Evolutionary conservation across 192 early-diverging fungal genomes (phyloP).

Genomic region (Coemansia brasiliensis): DNA sequence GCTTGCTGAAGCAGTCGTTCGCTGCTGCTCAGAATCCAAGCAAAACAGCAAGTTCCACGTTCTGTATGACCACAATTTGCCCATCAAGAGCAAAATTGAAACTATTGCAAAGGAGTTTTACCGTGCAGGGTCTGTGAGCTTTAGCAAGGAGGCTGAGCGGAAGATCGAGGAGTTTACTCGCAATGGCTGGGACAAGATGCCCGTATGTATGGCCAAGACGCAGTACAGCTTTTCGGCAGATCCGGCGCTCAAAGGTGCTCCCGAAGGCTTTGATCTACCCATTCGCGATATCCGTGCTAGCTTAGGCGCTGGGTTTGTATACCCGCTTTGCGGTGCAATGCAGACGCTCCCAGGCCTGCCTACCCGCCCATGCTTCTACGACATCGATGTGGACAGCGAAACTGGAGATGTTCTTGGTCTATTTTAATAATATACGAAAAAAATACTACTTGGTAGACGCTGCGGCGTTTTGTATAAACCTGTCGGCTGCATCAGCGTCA

Average conservation of each 20-base stretch:
- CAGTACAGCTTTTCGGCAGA: slow-evolving; percentile 92
- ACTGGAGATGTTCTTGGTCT: slow-evolving; percentile 83
- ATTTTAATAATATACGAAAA: slow-evolving; percentile 68
- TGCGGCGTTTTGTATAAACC: slow-evolving; percentile 53
- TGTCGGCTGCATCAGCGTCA: slow-evolving; percentile 54
- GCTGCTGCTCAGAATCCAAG: slow-evolving; percentile 11
- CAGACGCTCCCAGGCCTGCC: slow-evolving; percentile 97
- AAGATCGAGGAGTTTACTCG: slow-evolving; percentile 88
- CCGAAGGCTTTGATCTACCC: slow-evolving; percentile 88
- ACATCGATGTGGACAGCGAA: slow-evolving; percentile 89
- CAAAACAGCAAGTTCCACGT: slow-evolving; percentile 66
- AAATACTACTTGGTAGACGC: slow-evolving; percentile 14
- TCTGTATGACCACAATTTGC: slow-evolving; percentile 78
- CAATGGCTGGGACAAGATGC: slow-evolving; percentile 85
- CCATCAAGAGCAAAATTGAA: slow-evolving; percentile 91
- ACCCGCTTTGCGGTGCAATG: slow-evolving; percentile 94
- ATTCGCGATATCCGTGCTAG: slow-evolving; percentile 94
- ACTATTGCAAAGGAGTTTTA: slow-evolving; percentile 92
- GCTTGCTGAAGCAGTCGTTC: slow-evolving; percentile 77
- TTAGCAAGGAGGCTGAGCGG: slow-evolving; percentile 76
- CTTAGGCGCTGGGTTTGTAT: slow-evolving; percentile 96
- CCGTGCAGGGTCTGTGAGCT: slow-evolving; percentile 88
- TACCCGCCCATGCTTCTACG: slow-evolving; percentile 94
- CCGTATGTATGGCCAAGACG: slow-evolving; percentile 99
- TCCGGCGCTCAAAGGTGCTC: slow-evolving; percentile 88